Evolutionary conservation across 176 grass and related monocot species (phyloP).

Genomic region (Ampelocalamus luodianensis): DNA sequence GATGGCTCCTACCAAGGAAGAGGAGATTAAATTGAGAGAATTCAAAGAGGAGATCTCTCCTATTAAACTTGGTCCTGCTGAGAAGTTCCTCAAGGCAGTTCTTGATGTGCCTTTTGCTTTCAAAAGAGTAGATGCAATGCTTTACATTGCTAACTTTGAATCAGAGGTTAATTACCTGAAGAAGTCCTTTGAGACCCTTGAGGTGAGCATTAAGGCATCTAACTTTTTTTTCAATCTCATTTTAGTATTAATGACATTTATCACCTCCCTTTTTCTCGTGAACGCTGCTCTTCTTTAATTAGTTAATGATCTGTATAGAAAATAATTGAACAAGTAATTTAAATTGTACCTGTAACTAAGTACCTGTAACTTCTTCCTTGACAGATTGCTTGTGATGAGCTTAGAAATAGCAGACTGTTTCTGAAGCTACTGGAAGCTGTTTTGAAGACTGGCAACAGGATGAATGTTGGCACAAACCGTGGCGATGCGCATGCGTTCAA

Average conservation of each 20-base stretch:
- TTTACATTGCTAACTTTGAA: constrained; percentile 94
- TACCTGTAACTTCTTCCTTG: background rate
- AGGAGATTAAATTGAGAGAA: constrained; percentile 91
- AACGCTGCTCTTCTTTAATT: background rate
- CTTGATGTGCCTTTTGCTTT: constrained; percentile 97
- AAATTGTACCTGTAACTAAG: background rate
- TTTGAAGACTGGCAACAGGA: constrained; percentile 96
- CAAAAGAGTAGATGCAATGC: constrained; percentile 94
- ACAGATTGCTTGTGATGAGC: constrained; percentile 93
- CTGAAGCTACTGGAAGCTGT: constrained; percentile 99
- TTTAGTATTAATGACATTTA: background rate
- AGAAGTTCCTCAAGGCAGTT: constrained; percentile 95
- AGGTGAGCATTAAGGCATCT: constrained; percentile 56
- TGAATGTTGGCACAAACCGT: constrained; percentile 98
- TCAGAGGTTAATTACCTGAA: constrained; percentile 97
- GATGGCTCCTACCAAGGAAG: constrained; percentile 99
- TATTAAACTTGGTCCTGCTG: constrained; percentile 72
- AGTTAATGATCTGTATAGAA: background rate
- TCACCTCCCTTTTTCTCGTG: background rate
- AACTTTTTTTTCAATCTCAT: background rate
- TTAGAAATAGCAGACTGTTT: constrained; percentile 85
- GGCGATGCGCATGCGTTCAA: constrained; percentile 95
- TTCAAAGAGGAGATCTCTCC: constrained; percentile 79
- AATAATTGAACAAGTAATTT: background rate
- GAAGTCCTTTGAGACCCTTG: constrained; percentile 93